These are phyloP conservation scores for Pestalotiopsis sp. DNA, from an alignment of 2,329 filamentous ascomycete species.

Conservation along the genomic window DNA sequence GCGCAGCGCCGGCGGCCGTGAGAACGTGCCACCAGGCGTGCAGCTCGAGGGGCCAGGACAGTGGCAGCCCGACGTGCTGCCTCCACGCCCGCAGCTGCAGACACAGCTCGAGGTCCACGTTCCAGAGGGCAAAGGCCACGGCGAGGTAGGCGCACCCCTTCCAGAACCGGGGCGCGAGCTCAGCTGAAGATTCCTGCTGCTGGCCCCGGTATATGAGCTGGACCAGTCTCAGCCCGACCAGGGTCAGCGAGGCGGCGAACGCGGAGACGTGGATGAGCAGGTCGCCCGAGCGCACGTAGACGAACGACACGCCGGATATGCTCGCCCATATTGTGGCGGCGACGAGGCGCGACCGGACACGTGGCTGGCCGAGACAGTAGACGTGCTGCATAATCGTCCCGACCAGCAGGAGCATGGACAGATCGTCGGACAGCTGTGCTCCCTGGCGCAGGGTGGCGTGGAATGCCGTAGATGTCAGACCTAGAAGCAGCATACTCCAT, in stretches of 20 bases:
- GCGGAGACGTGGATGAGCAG: constrained; percentile 45
- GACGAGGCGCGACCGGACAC: constrained; percentile 30
- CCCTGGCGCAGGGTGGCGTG: constrained; percentile 47
- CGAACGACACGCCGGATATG: constrained; percentile 42
- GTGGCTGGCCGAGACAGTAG: constrained; percentile 45
- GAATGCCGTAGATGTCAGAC: constrained; percentile 44
- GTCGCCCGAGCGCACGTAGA: constrained; percentile 44
- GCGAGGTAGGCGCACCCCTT: constrained; percentile 37
- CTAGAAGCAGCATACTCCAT: constrained; percentile 41
- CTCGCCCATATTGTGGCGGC: constrained; percentile 40
- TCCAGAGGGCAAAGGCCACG: constrained; percentile 56
- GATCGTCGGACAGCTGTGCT: constrained; percentile 54
- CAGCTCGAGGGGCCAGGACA: constrained; percentile 58
- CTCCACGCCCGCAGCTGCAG: constrained; percentile 47
- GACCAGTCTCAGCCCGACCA: constrained; percentile 35
- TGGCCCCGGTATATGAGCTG: constrained; percentile 36
- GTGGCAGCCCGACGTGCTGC: constrained; percentile 51
- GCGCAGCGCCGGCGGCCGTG: constrained; percentile 56
- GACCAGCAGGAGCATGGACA: constrained; percentile 60
- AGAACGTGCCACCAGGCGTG: constrained; percentile 69
- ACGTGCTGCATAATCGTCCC: constrained; percentile 54
- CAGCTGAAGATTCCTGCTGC: constrained; percentile 29
- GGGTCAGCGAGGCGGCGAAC: constrained; percentile 36
- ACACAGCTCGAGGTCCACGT: constrained; percentile 58
- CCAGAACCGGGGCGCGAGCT: constrained; percentile 30